Evolutionary conservation across 1,284 basidiomycete species (phyloP).

Genomic region (Sparassis latifolia): DNA sequence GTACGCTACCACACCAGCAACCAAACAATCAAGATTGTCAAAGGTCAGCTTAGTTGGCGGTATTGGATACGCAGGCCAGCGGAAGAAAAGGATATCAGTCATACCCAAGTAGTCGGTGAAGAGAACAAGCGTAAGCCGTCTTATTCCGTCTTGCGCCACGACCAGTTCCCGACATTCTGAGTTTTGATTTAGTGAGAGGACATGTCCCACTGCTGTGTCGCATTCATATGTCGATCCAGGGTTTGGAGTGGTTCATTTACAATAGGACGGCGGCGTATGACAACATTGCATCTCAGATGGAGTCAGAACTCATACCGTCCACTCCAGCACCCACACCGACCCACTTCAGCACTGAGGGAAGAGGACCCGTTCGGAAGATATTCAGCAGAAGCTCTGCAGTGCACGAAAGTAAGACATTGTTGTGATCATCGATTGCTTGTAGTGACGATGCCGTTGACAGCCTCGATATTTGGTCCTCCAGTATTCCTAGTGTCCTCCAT

Average conservation of each 20-base stretch:
- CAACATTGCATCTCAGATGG: conserved; percentile 73
- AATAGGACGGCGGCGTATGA: conserved; percentile 87
- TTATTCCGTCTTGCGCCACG: not conserved
- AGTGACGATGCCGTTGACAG: conserved; percentile 3
- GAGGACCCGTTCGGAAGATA: conserved; percentile 21
- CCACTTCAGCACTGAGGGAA: conserved; percentile 15
- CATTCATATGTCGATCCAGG: conserved; percentile 71
- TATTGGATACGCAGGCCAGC: conserved; percentile 83
- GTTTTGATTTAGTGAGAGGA: conserved; percentile 18
- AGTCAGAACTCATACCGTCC: conserved; percentile 23
- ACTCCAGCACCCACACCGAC: conserved; percentile 17
- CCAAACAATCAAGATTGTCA: conserved; percentile 77
- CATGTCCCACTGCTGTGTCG: conserved; percentile 57
- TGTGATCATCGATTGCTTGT: not conserved
- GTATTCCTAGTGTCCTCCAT: conserved; percentile 23
- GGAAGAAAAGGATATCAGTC: conserved; percentile 57
- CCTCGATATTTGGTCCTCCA: conserved; percentile 19
- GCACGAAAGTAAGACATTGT: conserved; percentile 21
- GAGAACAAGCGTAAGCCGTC: conserved; percentile 34
- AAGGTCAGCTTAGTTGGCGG: conserved; percentile 82
- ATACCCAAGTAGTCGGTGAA: conserved; percentile 46
- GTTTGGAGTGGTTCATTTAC: conserved; percentile 87
- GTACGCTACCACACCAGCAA: conserved; percentile 86
- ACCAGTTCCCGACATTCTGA: not conserved
- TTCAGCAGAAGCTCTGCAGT: conserved; percentile 24